phyloP scores from a whole-genome alignment of 179 eudicot genomes.

The Silene noctiflora region DNA sequence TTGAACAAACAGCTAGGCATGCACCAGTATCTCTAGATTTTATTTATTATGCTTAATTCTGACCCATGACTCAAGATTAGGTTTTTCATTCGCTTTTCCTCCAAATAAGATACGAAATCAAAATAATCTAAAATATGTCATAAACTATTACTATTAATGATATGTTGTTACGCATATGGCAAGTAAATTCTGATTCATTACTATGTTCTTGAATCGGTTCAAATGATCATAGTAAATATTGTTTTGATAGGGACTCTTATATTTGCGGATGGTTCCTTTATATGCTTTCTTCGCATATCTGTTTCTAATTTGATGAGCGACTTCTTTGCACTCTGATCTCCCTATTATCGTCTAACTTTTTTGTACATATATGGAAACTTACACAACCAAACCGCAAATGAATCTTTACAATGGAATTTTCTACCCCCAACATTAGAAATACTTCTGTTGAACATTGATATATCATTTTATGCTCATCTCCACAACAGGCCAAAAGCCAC shows the following conservation, averaged over 20 bases:
- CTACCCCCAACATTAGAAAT: not conserved
- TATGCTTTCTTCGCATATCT: not conserved
- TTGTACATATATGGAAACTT: not conserved
- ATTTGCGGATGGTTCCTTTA: not conserved
- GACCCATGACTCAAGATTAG: too few species aligned
- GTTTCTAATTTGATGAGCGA: not conserved
- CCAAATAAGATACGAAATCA: not conserved
- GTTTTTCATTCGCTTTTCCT: not conserved
- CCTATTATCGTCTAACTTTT: not conserved
- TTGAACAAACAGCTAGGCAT: constrained; percentile 20
- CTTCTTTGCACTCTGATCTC: not conserved
- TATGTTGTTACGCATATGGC: not conserved
- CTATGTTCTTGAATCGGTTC: not conserved
- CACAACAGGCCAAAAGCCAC: not conserved
- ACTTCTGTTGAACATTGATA: not conserved
- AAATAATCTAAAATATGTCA: not conserved
- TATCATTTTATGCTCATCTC: not conserved
- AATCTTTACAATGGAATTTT: not conserved
- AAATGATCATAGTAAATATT: not conserved
- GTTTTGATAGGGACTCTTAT: not conserved
- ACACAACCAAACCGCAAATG: not conserved
- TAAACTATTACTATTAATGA: not conserved
- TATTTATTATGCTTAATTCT: not conserved
- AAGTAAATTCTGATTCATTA: not conserved
- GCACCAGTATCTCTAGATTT: constrained; percentile 18